These are phyloP conservation scores for Sphagnum fallax DNA, from an alignment of 228 moss, liverwort and hornwort species.

Conservation along the genomic window DNA sequence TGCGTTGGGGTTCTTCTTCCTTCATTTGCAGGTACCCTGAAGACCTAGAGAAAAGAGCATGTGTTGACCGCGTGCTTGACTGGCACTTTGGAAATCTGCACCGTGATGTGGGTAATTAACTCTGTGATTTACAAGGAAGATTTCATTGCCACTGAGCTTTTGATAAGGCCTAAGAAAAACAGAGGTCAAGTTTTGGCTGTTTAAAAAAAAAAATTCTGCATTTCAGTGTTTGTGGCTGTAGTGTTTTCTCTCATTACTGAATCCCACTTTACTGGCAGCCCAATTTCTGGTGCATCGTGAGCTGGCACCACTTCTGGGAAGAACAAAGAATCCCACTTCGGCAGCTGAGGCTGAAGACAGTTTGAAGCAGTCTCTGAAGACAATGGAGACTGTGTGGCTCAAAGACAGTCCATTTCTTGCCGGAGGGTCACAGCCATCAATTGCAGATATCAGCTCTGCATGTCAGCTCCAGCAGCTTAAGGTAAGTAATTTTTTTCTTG, in stretches of 20 bases:
- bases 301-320: constrained; percentile 19
- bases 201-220: neutral
- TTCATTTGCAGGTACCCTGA: constrained; percentile 60
- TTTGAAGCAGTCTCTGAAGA: constrained; percentile 27
- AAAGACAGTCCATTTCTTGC: constrained; percentile 45
- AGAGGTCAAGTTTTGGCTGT: neutral
- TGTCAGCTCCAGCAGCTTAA: constrained; percentile 56
- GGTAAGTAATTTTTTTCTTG: constrained; percentile 11
- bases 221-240: neutral
- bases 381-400: constrained; percentile 51
- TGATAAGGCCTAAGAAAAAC: too few species aligned
- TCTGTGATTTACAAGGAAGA: neutral
- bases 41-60: constrained; percentile 52
- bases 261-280: constrained; percentile 14
- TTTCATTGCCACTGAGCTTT: too few species aligned
- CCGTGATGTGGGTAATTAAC: constrained; percentile 34
- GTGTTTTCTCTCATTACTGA: neutral
- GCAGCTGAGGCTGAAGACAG: constrained; percentile 21
- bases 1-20: neutral
- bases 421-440: constrained; percentile 42
- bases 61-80: constrained; percentile 51
- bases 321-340: constrained; percentile 20
- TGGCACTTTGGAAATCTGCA: constrained; percentile 75
- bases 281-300: constrained; percentile 29
- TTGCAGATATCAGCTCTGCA: constrained; percentile 65